Base-by-base conservation (phyloP, 306 rosid genomes). In the Glycine soja region DNA sequence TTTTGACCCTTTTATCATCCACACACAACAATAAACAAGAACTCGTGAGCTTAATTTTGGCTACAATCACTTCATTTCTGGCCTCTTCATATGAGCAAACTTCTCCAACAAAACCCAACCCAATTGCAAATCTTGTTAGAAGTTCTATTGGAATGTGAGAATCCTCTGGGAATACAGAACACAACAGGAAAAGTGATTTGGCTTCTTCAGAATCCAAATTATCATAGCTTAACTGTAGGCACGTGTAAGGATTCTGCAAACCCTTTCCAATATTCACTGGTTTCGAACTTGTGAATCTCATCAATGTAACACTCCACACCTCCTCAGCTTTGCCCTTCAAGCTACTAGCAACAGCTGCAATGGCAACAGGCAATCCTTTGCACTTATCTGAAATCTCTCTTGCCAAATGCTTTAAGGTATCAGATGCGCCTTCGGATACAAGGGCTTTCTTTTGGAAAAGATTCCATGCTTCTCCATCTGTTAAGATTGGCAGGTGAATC, bases 121-220 rank as follows among this genome's bases (percentile, higher is more conserved):
- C 85, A 3, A 63, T 4, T 10, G 14, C 82, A 76, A n/a, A 2
- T 65, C 61, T 76, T 2, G 42, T 63, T 18, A 81, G 65, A 16
- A 3, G 0, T 10, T 85, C 88, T 0, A 54, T 1, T 0, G 79
- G 42, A 38, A 85, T 76, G 54, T 70, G 71, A 63, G 8, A 45
- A 64, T 77, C 88, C 53, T 80, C 75, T 3, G 82, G 82, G 62
- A 80, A 85, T 2, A 54, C 19, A 54, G 85, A 85, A 3, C 88
- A 80, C 58, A 80, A 11, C 0, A 80, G 24, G 13, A 85, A 64
- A 0, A 81, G 53, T n/a, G 47, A 10, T 65, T 72, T 50, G 66
- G 73, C 67, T 47, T 72, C 57, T 30, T 70, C 2, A 9, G 1
- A 8, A 19, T 72, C 61, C 57, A 77, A 53, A 64, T 85, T 12